phyloP scores from a whole-genome alignment of 305 asterid genomes.

The Rubia tinctorum region DNA sequence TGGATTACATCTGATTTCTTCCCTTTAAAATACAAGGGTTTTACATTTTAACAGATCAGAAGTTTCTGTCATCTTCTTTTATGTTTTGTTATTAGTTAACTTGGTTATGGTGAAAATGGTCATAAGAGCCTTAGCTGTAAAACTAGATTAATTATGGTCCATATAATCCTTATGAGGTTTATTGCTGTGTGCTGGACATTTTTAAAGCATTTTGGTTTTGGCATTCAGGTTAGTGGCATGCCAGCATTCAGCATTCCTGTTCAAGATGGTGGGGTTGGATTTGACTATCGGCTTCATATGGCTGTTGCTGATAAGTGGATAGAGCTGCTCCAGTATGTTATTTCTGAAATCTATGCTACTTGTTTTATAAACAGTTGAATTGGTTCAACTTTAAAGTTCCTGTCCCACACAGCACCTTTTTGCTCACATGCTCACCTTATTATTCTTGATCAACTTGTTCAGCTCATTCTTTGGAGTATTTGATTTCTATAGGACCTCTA shows the following conservation, averaged over 20 bases:
- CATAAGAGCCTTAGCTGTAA: not conserved
- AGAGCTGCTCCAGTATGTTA: slow-evolving; percentile 80
- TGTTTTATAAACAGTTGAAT: not conserved
- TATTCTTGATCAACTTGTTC: not conserved
- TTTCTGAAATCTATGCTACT: slow-evolving; percentile 16
- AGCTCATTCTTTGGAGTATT: not conserved
- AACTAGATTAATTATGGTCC: not conserved
- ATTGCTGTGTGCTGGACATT: slow-evolving; percentile 3
- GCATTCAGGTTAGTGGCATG: slow-evolving; percentile 97
- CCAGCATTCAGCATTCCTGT: slow-evolving; percentile 92
- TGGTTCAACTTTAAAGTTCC: not conserved
- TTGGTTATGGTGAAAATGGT: slow-evolving; percentile 5
- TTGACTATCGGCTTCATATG: slow-evolving; percentile 98
- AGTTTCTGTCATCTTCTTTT: not conserved
- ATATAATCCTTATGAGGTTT: slow-evolving; percentile 1
- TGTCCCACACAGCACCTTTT: not conserved
- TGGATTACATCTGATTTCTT: not conserved
- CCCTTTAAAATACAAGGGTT: not conserved
- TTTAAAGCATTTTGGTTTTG: slow-evolving; percentile 12
- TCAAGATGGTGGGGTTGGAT: slow-evolving; percentile 97
- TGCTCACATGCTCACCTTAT: not conserved
- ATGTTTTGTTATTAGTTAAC: not conserved
- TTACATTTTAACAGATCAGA: not conserved
- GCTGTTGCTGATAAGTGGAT: slow-evolving; percentile 99
- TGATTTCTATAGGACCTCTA: not conserved